Evolutionary conservation across 2,329 filamentous ascomycete species (phyloP).

Genomic region (Cordyceps fumosorosea): DNA sequence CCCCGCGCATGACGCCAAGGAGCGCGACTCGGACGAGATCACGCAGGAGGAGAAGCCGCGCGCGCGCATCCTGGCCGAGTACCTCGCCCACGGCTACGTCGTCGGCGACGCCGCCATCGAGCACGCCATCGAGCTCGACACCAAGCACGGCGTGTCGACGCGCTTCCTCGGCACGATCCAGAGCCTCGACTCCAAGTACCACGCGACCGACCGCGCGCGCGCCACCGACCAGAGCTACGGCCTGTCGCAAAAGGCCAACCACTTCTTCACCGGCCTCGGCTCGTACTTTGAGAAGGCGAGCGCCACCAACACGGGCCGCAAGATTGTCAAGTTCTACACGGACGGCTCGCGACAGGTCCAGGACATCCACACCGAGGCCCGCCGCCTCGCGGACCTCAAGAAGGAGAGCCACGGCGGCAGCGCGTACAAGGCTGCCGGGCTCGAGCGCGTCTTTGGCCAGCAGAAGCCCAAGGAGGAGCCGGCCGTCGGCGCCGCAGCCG

Average conservation of each 20-base stretch:
- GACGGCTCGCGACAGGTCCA: slow-evolving; percentile 80
- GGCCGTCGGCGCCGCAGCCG: slow-evolving; percentile 17
- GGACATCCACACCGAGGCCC: slow-evolving; percentile 89
- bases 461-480: slow-evolving; percentile 39
- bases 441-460: slow-evolving; percentile 52
- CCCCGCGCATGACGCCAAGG: slow-evolving; percentile 46
- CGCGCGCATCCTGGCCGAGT: slow-evolving; percentile 88
- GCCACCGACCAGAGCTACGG: slow-evolving; percentile 80
- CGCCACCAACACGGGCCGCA: slow-evolving; percentile 80
- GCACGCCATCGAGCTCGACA: slow-evolving; percentile 78
- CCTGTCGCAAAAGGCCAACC: slow-evolving; percentile 65
- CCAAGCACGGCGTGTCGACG: slow-evolving; percentile 77
- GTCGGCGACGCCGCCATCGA: slow-evolving; percentile 70
- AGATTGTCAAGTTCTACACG: slow-evolving; percentile 81
- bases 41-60: slow-evolving; percentile 96
- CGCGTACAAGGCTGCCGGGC: slow-evolving; percentile 52
- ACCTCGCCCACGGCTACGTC: slow-evolving; percentile 89
- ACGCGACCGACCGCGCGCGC: slow-evolving; percentile 80
- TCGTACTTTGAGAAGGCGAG: slow-evolving; percentile 95
- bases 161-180: slow-evolving; percentile 73
- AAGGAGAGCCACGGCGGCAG: slow-evolving; percentile 54
- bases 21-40: slow-evolving; percentile 61
- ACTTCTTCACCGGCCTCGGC: slow-evolving; percentile 57
- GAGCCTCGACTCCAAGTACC: slow-evolving; percentile 76
- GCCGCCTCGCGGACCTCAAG: slow-evolving; percentile 84